Evolutionary conservation across 1,284 basidiomycete species (phyloP), one percentile per base, ranked within the genome.

Genomic region (Leccinum pachyderme): DNA sequence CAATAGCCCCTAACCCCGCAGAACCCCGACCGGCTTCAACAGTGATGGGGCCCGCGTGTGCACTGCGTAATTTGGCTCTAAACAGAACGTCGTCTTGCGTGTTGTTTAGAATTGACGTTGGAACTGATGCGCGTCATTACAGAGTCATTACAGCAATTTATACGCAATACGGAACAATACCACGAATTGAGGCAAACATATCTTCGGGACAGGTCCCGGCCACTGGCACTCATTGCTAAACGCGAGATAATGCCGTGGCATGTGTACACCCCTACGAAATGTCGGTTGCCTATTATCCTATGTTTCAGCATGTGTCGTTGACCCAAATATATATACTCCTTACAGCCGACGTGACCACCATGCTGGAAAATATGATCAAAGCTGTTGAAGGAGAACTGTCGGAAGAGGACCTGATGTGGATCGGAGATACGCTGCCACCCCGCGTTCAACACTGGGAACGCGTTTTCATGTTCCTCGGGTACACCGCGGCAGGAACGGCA

Each of bases 381-480:
- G 51, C 58, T 0, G 28, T 68, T 25, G 65, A 67, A 9, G 63
- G 47, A 25, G 65, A 65, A 22, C 18, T 64, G 4, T 57, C 44
- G 41, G 41, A 43, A 1, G 58, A 61, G 31, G 57, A 55, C 18
- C 54, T 68, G 24, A 56, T 68, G 54, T 57, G 56, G 4, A 47
- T 64, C 2, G 61, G 56, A 3, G 65, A 60, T 5, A 8, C 54
- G 7, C 41, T 43, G 13, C 41, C 41, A 15, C 41, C 41, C 7
- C 8, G 41, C 41, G 12, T 43, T 43, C 22, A 8, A 22, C 41
- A 43, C 12, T 43, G 41, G 41, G 22, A 15, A 3, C 41, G 41
- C 7, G 12, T 22, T 7, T 43, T 43, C 12, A 24, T 13, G 41
- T 43, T 24, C 22, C 12, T 43, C 22, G 22, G 41, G 7, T 43